Evolutionary conservation across 2,329 filamentous ascomycete species (phyloP), one percentile per base, ranked within the genome.

Genomic region (Elsinoe arachidis): DNA sequence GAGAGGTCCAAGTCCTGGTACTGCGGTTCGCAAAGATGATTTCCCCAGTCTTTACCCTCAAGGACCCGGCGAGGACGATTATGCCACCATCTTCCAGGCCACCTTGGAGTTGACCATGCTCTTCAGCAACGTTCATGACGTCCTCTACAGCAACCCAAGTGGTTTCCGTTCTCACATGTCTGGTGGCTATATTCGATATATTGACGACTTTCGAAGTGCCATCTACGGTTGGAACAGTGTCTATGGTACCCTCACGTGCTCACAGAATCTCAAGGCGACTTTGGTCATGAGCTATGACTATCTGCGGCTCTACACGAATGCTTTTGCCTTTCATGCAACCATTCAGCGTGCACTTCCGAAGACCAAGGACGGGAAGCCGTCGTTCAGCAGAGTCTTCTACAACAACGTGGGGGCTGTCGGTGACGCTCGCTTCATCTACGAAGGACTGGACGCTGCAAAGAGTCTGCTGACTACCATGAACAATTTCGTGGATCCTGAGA

Each of bases 261-360:
- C 84, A 1, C 76, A 81, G 1, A 79, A 81, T 5, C 79, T 88
- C 61, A 87, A 87, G 66, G 81, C 82, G 2, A 86, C 81, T 4
- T 70, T 89, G 2, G 75, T 87, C 21, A 76, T 89, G 64, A 86
- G 84, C 0, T 88, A 87, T 64, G 84, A 88, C 63, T 89, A 88
- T 64, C 72, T 89, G 1, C 78, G 85, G 5, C 76, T 89, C 0
- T 89, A 89, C 67, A 86, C 85, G 52, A 88, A 87, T 59, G 85
- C 86, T 0, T 89, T 88, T 65, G 86, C 85, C 1, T 88, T 88
- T 62, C 86, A 89, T 66, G 85, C 86, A 2, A 86, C 84, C 0
- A 81, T 80, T 19, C 73, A 75, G 21, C 71, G 74, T 33, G 73
- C 73, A 12, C 62, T 76, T 0, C 72, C 73, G 5, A 61, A 68